phyloP scores from a whole-genome alignment of 129 eudicot genomes.

The Calendula officinalis region DNA sequence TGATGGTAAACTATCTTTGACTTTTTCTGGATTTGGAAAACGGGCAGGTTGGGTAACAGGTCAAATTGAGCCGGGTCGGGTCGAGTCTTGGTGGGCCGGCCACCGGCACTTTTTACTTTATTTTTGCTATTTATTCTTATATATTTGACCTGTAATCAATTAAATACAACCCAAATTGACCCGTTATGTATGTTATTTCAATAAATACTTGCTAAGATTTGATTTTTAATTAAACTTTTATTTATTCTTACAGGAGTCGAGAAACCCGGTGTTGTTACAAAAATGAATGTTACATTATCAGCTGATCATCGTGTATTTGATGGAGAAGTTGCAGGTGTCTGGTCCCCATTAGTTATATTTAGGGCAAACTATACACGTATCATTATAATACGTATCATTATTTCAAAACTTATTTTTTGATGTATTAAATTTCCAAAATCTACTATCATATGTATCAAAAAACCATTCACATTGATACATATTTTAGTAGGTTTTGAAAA shows the following conservation, averaged over 20 bases:
- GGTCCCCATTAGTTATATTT: conserved; percentile 16
- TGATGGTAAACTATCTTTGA: conserved; percentile 53
- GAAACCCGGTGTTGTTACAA: conserved; percentile 71
- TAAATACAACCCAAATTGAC: background rate
- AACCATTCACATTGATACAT: no score
- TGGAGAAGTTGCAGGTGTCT: conserved; percentile 95
- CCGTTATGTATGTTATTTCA: background rate
- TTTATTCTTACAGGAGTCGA: conserved; percentile 52
- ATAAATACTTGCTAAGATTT: background rate
- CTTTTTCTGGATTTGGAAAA: background rate
- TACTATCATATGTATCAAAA: no score
- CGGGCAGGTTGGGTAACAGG: background rate
- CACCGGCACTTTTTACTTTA: background rate
- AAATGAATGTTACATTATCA: conserved; percentile 86
- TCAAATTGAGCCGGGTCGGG: background rate
- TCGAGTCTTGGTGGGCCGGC: no score
- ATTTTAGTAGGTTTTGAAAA: no score
- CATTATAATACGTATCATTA: background rate
- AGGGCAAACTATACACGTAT: background rate
- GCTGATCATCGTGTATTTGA: conserved; percentile 99
- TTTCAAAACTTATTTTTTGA: no score
- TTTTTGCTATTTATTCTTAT: no score
- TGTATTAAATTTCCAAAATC: no score
- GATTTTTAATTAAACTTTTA: conserved; percentile 8
- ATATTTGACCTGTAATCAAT: background rate